phyloP scores from a whole-genome alignment of 495 filamentous ascomycete genomes.

The Podospora fimiseda region DNA sequence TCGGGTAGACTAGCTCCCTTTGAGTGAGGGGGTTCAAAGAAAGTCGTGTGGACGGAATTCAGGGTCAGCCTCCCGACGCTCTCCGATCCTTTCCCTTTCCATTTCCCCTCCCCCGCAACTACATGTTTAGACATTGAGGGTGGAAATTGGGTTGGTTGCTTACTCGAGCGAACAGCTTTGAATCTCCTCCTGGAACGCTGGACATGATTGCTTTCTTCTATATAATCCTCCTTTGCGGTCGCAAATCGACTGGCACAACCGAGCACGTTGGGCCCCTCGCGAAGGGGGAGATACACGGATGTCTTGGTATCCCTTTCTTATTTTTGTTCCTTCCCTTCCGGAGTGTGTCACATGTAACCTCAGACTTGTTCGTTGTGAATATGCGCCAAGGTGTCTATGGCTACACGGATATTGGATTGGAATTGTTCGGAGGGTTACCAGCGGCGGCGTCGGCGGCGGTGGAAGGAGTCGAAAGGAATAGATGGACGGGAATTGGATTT shows the following conservation, averaged over 20 bases:
- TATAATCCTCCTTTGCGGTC: not conserved
- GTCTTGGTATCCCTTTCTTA: not conserved
- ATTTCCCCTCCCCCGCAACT: not conserved
- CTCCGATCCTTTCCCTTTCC: not conserved
- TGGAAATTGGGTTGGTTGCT: conserved; percentile 36
- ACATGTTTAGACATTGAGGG: not conserved
- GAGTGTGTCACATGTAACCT: not conserved
- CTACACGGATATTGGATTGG: too few relatives aligned
- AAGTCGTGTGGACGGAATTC: not conserved
- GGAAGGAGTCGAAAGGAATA: too few relatives aligned
- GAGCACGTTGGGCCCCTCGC: not conserved
- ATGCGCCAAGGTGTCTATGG: not conserved
- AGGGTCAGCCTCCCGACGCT: not conserved
- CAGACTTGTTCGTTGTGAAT: not conserved
- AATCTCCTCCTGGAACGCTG: conserved; percentile 76
- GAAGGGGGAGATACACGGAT: not conserved
- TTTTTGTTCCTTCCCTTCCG: not conserved
- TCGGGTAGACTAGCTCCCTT: not conserved
- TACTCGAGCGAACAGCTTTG: conserved; percentile 99
- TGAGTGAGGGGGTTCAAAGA: not conserved
- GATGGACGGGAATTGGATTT: too few relatives aligned
- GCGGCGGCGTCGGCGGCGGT: too few relatives aligned
- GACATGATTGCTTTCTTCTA: conserved; percentile 43
- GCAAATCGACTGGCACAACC: not conserved
- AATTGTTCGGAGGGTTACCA: too few relatives aligned